Evolutionary conservation across 495 filamentous ascomycete species (phyloP).

Genomic region (Extremus antarcticus): DNA sequence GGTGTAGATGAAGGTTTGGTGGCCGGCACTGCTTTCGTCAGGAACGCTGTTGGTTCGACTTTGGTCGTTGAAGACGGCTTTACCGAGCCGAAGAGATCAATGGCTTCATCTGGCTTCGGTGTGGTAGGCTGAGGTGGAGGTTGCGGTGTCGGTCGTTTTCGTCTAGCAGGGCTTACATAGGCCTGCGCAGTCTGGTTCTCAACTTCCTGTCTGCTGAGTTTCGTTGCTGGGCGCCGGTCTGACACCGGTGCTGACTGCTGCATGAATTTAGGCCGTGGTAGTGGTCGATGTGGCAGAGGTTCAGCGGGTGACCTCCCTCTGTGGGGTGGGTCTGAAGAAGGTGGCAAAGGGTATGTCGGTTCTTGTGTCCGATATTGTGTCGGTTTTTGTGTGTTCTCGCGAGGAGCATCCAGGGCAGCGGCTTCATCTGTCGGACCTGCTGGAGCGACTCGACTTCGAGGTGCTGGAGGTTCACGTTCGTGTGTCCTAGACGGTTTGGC

Average conservation of each 20-base stretch:
- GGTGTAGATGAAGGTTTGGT: constrained; percentile 11
- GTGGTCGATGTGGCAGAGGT: constrained; percentile 8
- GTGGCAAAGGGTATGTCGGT: too few species aligned
- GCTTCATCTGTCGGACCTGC: constrained; percentile 72
- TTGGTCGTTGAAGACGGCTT: not conserved
- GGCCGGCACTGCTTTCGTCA: constrained; percentile 7
- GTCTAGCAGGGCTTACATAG: constrained; percentile 80
- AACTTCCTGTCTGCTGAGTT: constrained; percentile 56
- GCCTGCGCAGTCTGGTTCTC: constrained; percentile 77
- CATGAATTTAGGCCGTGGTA: constrained; percentile 39
- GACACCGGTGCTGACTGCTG: constrained; percentile 35
- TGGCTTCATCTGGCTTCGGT: constrained; percentile 26
- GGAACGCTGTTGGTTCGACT: constrained; percentile 1
- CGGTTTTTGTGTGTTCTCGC: constrained; percentile 33
- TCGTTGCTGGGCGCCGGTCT: constrained; percentile 37
- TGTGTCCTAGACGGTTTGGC: not conserved
- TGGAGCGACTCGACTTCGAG: not conserved
- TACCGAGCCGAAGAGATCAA: constrained; percentile 39
- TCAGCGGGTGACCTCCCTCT: constrained; percentile 15
- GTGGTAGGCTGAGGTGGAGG: constrained; percentile 35
- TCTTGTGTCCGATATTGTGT: too few species aligned
- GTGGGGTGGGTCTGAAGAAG: not conserved
- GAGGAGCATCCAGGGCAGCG: constrained; percentile 63
- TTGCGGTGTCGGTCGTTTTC: constrained; percentile 47
- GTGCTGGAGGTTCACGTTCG: constrained; percentile 8